phyloP scores from a whole-genome alignment of 768 basidiomycete genomes.

The Megacollybia marginata region DNA sequence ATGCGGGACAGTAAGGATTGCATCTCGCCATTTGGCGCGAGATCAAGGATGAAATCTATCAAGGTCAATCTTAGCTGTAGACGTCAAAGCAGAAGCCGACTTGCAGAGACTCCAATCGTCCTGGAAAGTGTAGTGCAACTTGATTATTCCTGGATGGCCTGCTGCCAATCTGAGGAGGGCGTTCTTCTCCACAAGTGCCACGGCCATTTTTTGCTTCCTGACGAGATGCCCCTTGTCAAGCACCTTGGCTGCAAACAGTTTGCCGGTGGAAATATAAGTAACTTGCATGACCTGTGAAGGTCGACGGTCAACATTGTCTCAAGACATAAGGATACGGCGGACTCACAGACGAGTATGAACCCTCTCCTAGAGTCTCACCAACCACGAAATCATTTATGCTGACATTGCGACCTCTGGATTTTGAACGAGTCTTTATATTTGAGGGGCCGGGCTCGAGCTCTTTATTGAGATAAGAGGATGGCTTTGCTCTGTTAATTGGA shows the following conservation, averaged over 20 bases:
- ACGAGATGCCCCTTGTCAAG: conserved; percentile 80
- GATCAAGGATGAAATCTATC: conserved; percentile 72
- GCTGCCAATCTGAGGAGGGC: conserved; percentile 67
- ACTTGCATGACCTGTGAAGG: conserved; percentile 48
- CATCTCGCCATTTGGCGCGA: conserved; percentile 72
- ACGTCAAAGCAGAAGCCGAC: conserved; percentile 19
- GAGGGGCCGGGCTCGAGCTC: conserved; percentile 36
- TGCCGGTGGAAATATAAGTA: conserved; percentile 44
- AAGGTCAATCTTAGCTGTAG: no score
- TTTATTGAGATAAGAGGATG: conserved; percentile 52
- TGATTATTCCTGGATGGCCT: conserved; percentile 76
- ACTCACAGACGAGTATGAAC: conserved; percentile 70
- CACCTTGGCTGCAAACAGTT: conserved; percentile 72
- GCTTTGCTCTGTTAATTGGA: conserved; percentile 26
- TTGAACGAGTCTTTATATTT: conserved; percentile 25
- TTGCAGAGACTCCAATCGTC: conserved; percentile 79
- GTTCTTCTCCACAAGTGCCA: conserved; percentile 76
- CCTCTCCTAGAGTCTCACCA: conserved; percentile 69
- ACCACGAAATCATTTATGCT: conserved; percentile 65
- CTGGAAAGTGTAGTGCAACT: conserved; percentile 79
- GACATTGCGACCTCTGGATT: conserved; percentile 32
- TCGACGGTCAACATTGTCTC: not conserved
- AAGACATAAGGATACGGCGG: conserved; percentile 16
- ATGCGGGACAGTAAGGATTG: conserved; percentile 63
- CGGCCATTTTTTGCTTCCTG: conserved; percentile 69